Conservation (phyloP, 2,329 filamentous ascomycete species). For the Amesomyces nigricolor region DNA sequence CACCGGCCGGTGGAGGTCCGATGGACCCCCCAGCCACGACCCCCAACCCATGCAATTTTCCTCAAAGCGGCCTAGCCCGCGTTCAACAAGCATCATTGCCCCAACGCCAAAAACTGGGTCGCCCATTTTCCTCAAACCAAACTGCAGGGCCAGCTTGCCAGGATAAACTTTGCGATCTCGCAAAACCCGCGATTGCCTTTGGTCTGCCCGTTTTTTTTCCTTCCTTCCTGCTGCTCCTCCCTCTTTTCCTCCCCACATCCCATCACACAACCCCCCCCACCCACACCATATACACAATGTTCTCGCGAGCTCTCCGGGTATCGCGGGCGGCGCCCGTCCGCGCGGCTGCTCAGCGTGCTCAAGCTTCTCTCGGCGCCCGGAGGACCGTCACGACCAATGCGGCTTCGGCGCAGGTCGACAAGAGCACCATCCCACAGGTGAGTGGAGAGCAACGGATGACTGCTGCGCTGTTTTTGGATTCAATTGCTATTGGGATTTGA, state of each 20-base stretch:
- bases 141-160: slow-evolving; percentile 13
- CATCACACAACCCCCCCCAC: slow-evolving; percentile 2
- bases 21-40: slow-evolving; percentile 12
- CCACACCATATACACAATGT: slow-evolving; percentile 45
- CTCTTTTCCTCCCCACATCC: slow-evolving; percentile 5
- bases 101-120: slow-evolving; percentile 28
- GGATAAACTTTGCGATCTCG: slow-evolving; percentile 18
- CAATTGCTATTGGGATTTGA: not conserved
- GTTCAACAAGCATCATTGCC: slow-evolving; percentile 28
- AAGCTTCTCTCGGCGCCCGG: slow-evolving; percentile 45
- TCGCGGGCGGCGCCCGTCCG: slow-evolving; percentile 57
- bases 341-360: slow-evolving; percentile 40
- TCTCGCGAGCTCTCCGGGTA: slow-evolving; percentile 63
- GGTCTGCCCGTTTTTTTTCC: not conserved
- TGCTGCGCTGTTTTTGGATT: slow-evolving; percentile 2
- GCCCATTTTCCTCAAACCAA: slow-evolving; percentile 17
- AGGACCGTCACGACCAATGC: slow-evolving; percentile 92
- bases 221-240: not conserved
- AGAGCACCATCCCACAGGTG: slow-evolving; percentile 55
- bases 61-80: slow-evolving; percentile 21
- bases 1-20: slow-evolving; percentile 18
- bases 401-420: slow-evolving; percentile 83
- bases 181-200: slow-evolving; percentile 6
- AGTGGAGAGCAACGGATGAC: slow-evolving; percentile 21
- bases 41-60: slow-evolving; percentile 14